Evolutionary conservation across 192 early-diverging fungal species (phyloP), one percentile per base, ranked within the genome.

Genomic region (Coemansia sp.): DNA sequence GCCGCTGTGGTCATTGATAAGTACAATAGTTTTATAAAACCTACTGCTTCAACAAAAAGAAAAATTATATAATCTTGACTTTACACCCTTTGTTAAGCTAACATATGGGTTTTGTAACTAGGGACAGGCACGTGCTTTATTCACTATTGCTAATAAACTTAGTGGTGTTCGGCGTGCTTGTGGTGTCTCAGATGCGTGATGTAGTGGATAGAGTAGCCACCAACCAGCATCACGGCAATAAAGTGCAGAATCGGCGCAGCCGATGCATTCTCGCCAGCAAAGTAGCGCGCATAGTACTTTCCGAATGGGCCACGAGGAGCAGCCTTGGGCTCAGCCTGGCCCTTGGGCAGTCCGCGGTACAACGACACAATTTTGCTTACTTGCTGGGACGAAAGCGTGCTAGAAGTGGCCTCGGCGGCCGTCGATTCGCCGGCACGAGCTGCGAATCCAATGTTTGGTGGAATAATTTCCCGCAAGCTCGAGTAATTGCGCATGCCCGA

Each of bases 151-250:
- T 35, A 16, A n/a, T 8, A 26, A 38, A 50, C 71, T 68, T 87
- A 90, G 72, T 90, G 88, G 84, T 90, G 83, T 68, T 86, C 86
- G 50, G 82, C 84, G 74, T 83, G 85, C 86, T 88, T 90, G 86
- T 90, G 88, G 83, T 88, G 82, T 82, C 76, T 85, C 72, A 89
- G 73, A 81, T 89, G 88, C 84, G 84, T 85, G 65, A 83, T 70
- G 72, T 90, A 90, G 65, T 90, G 85, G 52, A 86, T 82, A 65
- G 83, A 68, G 80, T 90, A 90, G 53, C 84, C 84, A 56, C 69
- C 57, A 20, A 72, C 67, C 55, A 85, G 80, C 78, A 90, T 62
- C 35, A 68, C 81, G 35, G 68, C 70, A 30, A 89, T 80, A 61
- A 78, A 61, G 65, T 88, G 86, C 55, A 84, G 45, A 43, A 88